Conservation (phyloP, 2,329 filamentous ascomycete genomes). For the Fusarium phyllophilum region DNA sequence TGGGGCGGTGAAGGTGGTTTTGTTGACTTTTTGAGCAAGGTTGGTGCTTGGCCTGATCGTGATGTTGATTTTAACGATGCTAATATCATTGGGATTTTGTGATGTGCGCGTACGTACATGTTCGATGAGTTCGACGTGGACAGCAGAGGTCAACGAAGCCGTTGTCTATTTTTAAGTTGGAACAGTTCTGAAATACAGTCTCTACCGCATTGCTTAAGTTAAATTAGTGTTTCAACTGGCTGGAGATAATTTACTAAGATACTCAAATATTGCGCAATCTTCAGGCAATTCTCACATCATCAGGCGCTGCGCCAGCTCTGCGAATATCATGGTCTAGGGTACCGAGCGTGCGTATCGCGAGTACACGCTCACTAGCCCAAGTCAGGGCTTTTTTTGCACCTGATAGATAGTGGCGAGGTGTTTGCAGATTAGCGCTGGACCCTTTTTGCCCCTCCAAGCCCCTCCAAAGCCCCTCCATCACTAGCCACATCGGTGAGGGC, state of each 20-base stretch:
- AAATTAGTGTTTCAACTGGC: too few species aligned
- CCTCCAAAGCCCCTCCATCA: background rate
- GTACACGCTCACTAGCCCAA: background rate
- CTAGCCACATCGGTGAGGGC: background rate
- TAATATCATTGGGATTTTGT: background rate
- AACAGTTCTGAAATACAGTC: too few species aligned
- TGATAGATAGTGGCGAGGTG: background rate
- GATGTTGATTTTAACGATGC: slow-evolving; percentile 50
- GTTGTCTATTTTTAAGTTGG: background rate
- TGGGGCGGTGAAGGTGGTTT: slow-evolving; percentile 44
- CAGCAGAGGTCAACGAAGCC: background rate
- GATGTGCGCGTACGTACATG: rapidly evolving
- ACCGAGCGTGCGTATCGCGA: background rate
- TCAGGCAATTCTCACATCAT: background rate
- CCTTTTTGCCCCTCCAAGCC: background rate
- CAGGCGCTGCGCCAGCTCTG: background rate
- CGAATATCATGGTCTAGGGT: background rate
- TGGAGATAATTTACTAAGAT: too few species aligned
- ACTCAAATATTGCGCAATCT: background rate
- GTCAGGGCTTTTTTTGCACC: background rate
- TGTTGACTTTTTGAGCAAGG: slow-evolving; percentile 28
- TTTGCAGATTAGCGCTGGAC: background rate
- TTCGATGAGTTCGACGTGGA: too few species aligned
- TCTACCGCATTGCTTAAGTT: background rate
- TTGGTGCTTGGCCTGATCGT: slow-evolving; percentile 43